Conservation (phyloP, 805 yeast genomes). For the Metschnikowia baotianmanensis region DNA sequence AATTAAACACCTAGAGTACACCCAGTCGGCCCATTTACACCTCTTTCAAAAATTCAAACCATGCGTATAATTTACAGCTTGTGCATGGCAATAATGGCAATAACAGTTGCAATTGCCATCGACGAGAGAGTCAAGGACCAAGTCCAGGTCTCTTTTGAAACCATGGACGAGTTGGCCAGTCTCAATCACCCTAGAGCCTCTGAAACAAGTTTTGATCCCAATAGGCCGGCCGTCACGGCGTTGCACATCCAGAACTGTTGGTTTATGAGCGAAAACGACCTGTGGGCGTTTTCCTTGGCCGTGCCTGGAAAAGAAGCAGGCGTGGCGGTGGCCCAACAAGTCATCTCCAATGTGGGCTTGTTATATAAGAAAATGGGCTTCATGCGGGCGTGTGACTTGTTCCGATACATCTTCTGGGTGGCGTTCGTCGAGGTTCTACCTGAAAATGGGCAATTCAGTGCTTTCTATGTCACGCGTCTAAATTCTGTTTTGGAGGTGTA, state of each 20-base stretch:
- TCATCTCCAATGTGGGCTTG: background rate
- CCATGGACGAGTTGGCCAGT: too few relatives aligned
- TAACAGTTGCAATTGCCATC: too few relatives aligned
- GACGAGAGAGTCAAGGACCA: too few relatives aligned
- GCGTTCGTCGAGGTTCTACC: background rate
- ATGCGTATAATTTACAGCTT: too few relatives aligned
- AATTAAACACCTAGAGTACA: too few relatives aligned
- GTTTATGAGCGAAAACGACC: background rate
- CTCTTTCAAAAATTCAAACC: too few relatives aligned
- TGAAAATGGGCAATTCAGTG: background rate
- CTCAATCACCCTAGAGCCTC: too few relatives aligned
- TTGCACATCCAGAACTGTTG: background rate
- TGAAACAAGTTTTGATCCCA: background rate
- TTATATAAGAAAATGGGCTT: background rate
- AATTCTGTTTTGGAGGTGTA: background rate
- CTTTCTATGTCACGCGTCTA: background rate
- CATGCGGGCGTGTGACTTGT: background rate
- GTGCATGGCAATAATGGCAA: too few relatives aligned
- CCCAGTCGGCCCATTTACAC: too few relatives aligned
- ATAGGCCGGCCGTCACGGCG: background rate
- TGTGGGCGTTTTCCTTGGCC: background rate
- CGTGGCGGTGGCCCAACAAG: background rate
- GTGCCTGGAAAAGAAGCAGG: background rate
- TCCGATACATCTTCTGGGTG: slow-evolving; percentile 1
- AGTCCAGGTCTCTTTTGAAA: too few relatives aligned